Percentiles rank a stretch among this genome's conserved stretches.
phyloP scores from a whole-genome alignment of 148 eudicot species.

The Rhododendron williamsianum region DNA sequence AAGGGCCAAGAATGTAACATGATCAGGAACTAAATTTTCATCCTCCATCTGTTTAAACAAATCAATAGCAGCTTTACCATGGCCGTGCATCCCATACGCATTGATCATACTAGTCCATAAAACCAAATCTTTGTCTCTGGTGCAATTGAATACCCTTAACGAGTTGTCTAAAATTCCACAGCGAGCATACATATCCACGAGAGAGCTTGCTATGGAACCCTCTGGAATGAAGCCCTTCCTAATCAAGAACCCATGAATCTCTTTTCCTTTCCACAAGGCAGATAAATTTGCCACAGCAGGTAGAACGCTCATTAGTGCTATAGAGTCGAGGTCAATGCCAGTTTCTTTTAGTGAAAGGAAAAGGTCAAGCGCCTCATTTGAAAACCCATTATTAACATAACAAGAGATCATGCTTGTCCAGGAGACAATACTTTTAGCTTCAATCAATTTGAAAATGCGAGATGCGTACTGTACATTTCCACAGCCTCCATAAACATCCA shows the following conservation, averaged over 20 bases:
- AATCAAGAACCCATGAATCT: slow-evolving; percentile 68
- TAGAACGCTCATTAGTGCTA: slow-evolving; percentile 54
- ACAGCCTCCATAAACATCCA: slow-evolving; percentile 70
- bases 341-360: slow-evolving; percentile 37
- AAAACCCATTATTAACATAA: slow-evolving; percentile 51
- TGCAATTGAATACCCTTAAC: slow-evolving; percentile 43
- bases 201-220: slow-evolving; percentile 63
- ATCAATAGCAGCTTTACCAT: slow-evolving; percentile 44
- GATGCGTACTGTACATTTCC: slow-evolving; percentile 46
- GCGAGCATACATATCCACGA: slow-evolving; percentile 77
- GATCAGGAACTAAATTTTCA: slow-evolving; percentile 55
- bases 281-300: slow-evolving; percentile 66
- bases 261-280: slow-evolving; percentile 70
- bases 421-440: slow-evolving; percentile 60
- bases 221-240: slow-evolving; percentile 46
- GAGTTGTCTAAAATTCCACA: slow-evolving; percentile 67
- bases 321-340: slow-evolving; percentile 53
- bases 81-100: slow-evolving; percentile 79
- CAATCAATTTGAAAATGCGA: slow-evolving; percentile 41
- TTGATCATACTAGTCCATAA: slow-evolving; percentile 78
- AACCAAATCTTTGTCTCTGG: slow-evolving; percentile 48
- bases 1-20: slow-evolving; percentile 71
- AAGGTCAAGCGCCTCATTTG: slow-evolving; percentile 64
- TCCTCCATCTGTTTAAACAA: slow-evolving; percentile 53
- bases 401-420: slow-evolving; percentile 82